These are phyloP conservation scores for Leccinum ochraceum DNA, from an alignment of 768 basidiomycete genomes.

Conservation along the genomic window DNA sequence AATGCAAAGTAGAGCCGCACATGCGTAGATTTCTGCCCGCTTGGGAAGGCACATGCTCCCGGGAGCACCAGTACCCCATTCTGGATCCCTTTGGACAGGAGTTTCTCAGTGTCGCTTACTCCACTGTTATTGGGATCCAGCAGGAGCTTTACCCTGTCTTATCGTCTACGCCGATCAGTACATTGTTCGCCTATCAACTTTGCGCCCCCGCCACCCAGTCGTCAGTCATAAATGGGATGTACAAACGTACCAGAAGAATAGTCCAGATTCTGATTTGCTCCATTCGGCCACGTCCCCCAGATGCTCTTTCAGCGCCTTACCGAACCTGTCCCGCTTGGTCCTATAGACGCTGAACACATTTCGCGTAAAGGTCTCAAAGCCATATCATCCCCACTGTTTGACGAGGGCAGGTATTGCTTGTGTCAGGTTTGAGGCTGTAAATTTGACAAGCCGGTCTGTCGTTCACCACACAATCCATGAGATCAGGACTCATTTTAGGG, in stretches of 20 bases:
- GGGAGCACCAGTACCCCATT: constrained; percentile 84
- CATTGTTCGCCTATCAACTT: too few relatives aligned
- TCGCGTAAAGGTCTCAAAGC: constrained; percentile 63
- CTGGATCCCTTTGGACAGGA: constrained; percentile 67
- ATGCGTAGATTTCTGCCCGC: constrained; percentile 60
- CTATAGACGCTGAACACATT: constrained; percentile 64
- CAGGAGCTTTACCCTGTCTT: constrained; percentile 55
- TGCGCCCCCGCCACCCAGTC: too few relatives aligned
- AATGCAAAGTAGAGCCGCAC: constrained; percentile 74
- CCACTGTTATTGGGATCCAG: constrained; percentile 32
- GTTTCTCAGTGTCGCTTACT: constrained; percentile 59
- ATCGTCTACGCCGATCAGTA: too few relatives aligned
- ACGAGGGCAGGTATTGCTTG: constrained; percentile 55
- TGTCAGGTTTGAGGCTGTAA: constrained; percentile 59
- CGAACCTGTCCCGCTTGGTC: constrained; percentile 69
- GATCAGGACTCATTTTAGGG: too few relatives aligned
- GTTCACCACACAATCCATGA: neutral
- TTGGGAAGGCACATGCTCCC: constrained; percentile 73
- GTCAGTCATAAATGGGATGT: too few relatives aligned
- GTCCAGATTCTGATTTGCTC: constrained; percentile 45
- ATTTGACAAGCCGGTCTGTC: constrained; percentile 65
- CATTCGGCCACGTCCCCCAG: constrained; percentile 71
- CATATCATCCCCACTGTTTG: constrained; percentile 68
- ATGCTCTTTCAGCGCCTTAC: constrained; percentile 65
- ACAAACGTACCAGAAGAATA: neutral